A percentile compares a stretch with the other conserved stretches of the same genome.
Conservation (phyloP, 176 grass and related monocot species). For the Leersia perrieri region DNA sequence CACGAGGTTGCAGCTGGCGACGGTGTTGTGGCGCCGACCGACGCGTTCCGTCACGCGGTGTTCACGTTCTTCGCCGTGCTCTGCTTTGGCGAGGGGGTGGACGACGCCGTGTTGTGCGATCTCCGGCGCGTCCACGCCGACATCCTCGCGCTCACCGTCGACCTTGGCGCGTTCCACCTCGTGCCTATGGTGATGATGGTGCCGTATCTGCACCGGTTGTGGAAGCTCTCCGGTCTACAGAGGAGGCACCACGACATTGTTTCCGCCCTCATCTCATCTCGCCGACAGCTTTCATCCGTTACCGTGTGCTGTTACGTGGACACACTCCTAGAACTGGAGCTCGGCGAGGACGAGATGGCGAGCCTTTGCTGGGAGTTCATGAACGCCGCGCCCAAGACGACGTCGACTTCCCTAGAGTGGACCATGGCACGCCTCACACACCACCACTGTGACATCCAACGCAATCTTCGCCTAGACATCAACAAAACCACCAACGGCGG, state of each 20-base stretch:
- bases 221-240: not conserved
- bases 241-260: not conserved
- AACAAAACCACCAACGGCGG: too few relatives aligned
- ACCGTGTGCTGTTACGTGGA: constrained; percentile 40
- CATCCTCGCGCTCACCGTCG: not conserved
- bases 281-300: too few relatives aligned
- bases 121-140: not conserved
- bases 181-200: not conserved
- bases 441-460: constrained; percentile 33
- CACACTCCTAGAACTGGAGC: constrained; percentile 6
- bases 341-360: constrained; percentile 20
- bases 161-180: constrained; percentile 31
- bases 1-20: not conserved
- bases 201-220: not conserved
- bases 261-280: not conserved
- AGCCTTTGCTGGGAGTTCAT: constrained; percentile 46
- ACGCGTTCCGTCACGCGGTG: constrained; percentile 4
- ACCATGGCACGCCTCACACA: constrained; percentile 29
- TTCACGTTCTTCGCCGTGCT: constrained; percentile 27
- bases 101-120: not conserved
- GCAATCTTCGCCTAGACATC: not conserved
- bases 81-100: constrained; percentile 18
- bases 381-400: constrained; percentile 32
- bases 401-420: constrained; percentile 31
- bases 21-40: not conserved